phyloP scores from a whole-genome alignment of 2,329 filamentous ascomycete species.

The Calonectria leucothoes region DNA sequence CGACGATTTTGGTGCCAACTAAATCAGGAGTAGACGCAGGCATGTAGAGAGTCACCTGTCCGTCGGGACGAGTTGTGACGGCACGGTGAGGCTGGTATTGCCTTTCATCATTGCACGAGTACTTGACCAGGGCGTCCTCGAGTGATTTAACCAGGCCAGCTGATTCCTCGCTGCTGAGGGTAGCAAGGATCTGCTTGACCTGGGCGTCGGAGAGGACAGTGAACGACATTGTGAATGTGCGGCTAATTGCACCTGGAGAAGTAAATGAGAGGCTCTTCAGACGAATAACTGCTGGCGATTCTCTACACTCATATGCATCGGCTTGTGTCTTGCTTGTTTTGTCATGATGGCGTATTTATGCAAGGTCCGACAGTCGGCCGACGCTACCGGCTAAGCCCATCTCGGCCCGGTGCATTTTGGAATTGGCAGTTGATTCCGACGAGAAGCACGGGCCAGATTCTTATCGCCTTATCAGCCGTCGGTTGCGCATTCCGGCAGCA shows the following conservation, averaged over 20 bases:
- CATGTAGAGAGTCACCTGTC: slow-evolving; percentile 74
- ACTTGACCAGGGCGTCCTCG: slow-evolving; percentile 47
- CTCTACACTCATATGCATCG: background rate
- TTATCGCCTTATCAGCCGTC: background rate
- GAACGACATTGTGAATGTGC: slow-evolving; percentile 32
- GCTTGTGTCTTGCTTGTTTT: background rate
- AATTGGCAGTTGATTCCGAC: background rate
- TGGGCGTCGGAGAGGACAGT: slow-evolving; percentile 39
- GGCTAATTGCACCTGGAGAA: background rate
- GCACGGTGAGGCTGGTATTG: slow-evolving; percentile 73
- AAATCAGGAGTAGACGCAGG: slow-evolving; percentile 70
- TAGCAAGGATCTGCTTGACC: slow-evolving; percentile 35
- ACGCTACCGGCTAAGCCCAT: background rate
- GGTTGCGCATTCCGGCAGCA: background rate
- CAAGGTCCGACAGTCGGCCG: background rate
- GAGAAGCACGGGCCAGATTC: background rate
- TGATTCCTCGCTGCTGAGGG: slow-evolving; percentile 31
- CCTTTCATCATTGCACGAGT: slow-evolving; percentile 71
- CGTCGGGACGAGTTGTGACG: slow-evolving; percentile 69
- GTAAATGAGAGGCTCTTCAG: background rate
- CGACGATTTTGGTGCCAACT: slow-evolving; percentile 73
- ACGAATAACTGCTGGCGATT: background rate
- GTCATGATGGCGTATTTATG: background rate
- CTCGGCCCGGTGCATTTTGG: background rate
- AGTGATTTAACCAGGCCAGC: slow-evolving; percentile 29